phyloP scores from a whole-genome alignment of 2,329 filamentous ascomycete species.

The Aureobasidium sp. region DNA sequence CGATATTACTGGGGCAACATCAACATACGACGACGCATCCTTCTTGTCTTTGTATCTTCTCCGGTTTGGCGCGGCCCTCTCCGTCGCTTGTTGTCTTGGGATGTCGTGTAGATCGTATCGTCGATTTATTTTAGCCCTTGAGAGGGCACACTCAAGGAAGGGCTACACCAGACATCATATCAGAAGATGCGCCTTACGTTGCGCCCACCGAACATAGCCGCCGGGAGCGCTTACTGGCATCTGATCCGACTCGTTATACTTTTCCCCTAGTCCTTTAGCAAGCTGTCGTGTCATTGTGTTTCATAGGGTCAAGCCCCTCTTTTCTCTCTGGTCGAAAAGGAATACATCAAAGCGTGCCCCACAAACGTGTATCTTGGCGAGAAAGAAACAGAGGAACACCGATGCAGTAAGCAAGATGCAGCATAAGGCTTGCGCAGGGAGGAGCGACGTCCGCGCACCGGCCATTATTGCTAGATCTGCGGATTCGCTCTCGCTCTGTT shows the following conservation, averaged over 20 bases:
- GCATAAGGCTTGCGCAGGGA: not conserved
- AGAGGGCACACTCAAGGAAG: no score
- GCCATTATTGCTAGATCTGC: conserved; percentile 2
- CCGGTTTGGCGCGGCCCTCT: not conserved
- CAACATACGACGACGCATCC: not conserved
- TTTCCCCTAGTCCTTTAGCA: not conserved
- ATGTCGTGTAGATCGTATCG: no score
- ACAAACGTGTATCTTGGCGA: not conserved
- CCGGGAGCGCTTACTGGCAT: conserved; percentile 3
- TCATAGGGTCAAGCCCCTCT: not conserved
- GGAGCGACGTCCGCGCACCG: not conserved
- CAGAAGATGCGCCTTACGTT: conserved; percentile 3
- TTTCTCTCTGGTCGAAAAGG: not conserved
- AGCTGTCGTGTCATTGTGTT: not conserved
- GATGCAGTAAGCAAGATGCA: conserved; percentile 8
- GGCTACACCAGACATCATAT: not conserved
- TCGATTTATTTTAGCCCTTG: no score
- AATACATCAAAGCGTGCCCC: not conserved
- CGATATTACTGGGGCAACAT: not conserved
- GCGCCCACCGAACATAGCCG: conserved; percentile 6
- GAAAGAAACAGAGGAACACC: not conserved
- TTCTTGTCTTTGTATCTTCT: not conserved
- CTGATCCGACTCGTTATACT: conserved; percentile 5
- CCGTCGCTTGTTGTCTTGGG: conserved; percentile 2
- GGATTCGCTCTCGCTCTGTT: conserved; percentile 1